Percentiles rank a stretch among this genome's conserved stretches.
phyloP scores from a whole-genome alignment of 805 yeast species.

The Candida namnaoensis region DNA sequence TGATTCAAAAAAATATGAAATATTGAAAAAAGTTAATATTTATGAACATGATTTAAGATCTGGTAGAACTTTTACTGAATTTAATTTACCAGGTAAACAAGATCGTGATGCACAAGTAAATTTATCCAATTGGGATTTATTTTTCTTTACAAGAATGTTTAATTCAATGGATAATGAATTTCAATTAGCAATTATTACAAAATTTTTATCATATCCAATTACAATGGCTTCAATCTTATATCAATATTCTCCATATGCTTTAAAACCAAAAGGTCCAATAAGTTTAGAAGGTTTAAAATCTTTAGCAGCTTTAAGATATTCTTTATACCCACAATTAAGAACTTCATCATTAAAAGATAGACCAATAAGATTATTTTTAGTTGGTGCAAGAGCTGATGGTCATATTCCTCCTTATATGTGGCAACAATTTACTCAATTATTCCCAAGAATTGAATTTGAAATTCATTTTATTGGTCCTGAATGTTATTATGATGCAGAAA shows the following conservation, averaged over 20 bases:
- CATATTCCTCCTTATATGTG: conserved; percentile 92
- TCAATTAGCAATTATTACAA: conserved; percentile 91
- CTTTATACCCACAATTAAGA: conserved; percentile 64
- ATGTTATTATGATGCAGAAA: conserved; percentile 65
- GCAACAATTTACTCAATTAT: conserved; percentile 83
- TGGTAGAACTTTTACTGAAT: conserved; percentile 92
- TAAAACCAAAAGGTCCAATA: conserved; percentile 79
- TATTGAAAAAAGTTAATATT: conserved; percentile 77
- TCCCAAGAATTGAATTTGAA: conserved; percentile 79
- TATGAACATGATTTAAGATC: conserved; percentile 93
- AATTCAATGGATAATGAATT: conserved; percentile 96
- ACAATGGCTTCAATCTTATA: conserved; percentile 82
- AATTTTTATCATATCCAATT: conserved; percentile 86
- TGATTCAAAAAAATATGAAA: conserved; percentile 52
- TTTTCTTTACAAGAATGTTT: conserved; percentile 85
- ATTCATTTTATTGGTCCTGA: conserved; percentile 94
- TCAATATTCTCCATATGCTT: conserved; percentile 74
- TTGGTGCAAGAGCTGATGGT: conserved; percentile 91
- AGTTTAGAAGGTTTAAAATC: conserved; percentile 91
- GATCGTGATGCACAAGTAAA: conserved; percentile 69
- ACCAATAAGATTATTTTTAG: conserved; percentile 80
- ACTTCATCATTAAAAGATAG: conserved; percentile 64
- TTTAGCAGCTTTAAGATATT: conserved; percentile 84
- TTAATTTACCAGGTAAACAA: conserved; percentile 82
- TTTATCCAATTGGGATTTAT: conserved; percentile 85